phyloP scores from a whole-genome alignment of 345 rosid species.

The Gossypium herbaceum region DNA sequence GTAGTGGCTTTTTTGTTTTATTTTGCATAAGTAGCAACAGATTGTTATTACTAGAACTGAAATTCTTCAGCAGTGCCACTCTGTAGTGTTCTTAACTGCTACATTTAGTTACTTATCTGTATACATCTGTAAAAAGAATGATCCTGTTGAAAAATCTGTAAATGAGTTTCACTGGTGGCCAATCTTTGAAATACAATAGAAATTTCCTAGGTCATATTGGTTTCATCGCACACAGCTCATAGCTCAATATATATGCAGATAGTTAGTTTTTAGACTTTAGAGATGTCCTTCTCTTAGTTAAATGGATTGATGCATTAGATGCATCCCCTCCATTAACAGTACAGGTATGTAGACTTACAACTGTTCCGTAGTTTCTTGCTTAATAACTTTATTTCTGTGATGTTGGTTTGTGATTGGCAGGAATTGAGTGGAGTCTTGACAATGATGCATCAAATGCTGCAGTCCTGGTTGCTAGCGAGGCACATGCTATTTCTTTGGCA shows the following conservation, averaged over 20 bases:
- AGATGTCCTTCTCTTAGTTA: neutral
- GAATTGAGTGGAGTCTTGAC: conserved; percentile 97
- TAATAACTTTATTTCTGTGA: conserved; percentile 3
- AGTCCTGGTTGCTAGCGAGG: conserved; percentile 99
- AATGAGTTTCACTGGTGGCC: neutral
- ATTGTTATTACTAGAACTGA: neutral
- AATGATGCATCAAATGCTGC: conserved; percentile 96
- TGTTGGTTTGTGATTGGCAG: conserved; percentile 36
- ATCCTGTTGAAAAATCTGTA: neutral
- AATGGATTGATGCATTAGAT: neutral
- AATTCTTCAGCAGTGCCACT: neutral
- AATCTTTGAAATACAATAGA: neutral
- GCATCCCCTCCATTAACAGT: neutral
- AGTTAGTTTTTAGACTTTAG: neutral
- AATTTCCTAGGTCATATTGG: neutral
- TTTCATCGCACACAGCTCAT: neutral
- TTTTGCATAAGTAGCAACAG: neutral
- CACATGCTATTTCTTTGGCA: conserved; percentile 92
- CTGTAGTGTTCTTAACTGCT: neutral
- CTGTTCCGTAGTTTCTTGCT: neutral
- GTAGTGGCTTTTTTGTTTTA: neutral
- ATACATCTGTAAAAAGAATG: neutral
- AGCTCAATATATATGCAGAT: neutral
- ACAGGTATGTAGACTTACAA: neutral
- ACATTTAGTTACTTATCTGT: neutral